Evolutionary conservation across 2,329 filamentous ascomycete species (phyloP), one percentile per base, ranked within the genome.

Genomic region (Westerdykella ornata): DNA sequence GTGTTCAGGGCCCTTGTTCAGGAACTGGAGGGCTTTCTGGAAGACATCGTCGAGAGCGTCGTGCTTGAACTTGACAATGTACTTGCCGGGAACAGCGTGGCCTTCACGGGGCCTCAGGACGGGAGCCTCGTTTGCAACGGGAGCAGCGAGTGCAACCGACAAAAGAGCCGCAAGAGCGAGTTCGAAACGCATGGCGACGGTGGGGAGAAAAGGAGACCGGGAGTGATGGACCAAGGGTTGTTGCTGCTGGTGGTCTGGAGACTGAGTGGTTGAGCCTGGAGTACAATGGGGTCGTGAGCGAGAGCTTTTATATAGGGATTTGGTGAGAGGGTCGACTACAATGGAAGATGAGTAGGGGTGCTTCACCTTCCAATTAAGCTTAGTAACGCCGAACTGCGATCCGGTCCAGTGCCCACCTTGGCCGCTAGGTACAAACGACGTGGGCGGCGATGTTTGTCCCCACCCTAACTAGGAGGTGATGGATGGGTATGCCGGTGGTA

Each of bases 61-160:
- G 34, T 65, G 58, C 60, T 69, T 69, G 45, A 73, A 42, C 60
- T 68, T 71, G 54, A 72, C 65, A 38, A 73, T 70, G 57, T 69
- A 73, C 50, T 67, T 66, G 49, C 63, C 63, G 5, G 66, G 64
- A 41, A 72, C 63, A 30, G 63, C 50, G 30, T 52, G 38, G 26
- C 61, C 64, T 39, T 55, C 60, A 41, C 63, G 59, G 20, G 68
- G 61, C 19, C 55, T 43, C 31, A 71, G 54, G 49, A 72, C 38
- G 7, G 69, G 68, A 3, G 68, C 67, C n/a, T 65, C 67, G 22
- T 68, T 43, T 37, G 59, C 64, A 51, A 67, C 42, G n/a, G 62
- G 53, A 2, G 65, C 61, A 22, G 59, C 62, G n/a, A 66, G 38
- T 9, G 54, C 57, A 46, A 63, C 57, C 52, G 40, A 69, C 46